Conservation (phyloP, 2,329 filamentous ascomycete genomes). For the Colletotrichum incanum region DNA sequence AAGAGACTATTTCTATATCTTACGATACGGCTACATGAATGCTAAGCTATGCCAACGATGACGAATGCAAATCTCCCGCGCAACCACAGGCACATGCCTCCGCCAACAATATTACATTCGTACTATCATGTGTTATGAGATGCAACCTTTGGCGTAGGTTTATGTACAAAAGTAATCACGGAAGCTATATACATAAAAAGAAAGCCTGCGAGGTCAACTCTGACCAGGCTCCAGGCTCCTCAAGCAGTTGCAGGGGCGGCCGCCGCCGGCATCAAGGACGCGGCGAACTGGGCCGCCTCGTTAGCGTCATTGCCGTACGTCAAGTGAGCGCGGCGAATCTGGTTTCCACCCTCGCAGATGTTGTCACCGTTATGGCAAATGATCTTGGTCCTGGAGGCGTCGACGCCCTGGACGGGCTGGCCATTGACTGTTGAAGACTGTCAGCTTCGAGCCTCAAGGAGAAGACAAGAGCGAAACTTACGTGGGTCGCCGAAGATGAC, state of each 20-base stretch:
- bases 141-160: not conserved
- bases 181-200: slow-evolving; percentile 3
- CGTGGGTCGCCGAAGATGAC: slow-evolving; percentile 51
- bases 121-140: not conserved
- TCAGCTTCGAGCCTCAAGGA: slow-evolving; percentile 2
- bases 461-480: slow-evolving; percentile 18
- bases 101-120: not conserved
- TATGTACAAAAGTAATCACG: not conserved
- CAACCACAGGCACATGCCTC: not conserved
- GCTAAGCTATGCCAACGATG: slow-evolving; percentile 38
- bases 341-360: slow-evolving; percentile 51
- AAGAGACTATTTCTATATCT: slow-evolving; percentile 9
- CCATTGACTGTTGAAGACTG: slow-evolving; percentile 22
- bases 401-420: slow-evolving; percentile 31
- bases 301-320: slow-evolving; percentile 50
- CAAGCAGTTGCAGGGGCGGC: not conserved
- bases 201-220: slow-evolving; percentile 38
- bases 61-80: not conserved
- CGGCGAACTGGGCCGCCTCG: slow-evolving; percentile 46
- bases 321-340: slow-evolving; percentile 49
- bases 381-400: slow-evolving; percentile 42
- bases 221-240: slow-evolving; percentile 12
- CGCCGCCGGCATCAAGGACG: slow-evolving; percentile 27
- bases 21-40: slow-evolving; percentile 23
- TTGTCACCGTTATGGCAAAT: slow-evolving; percentile 53